phyloP scores from a whole-genome alignment of 176 grass and related monocot species.

The Echinochloa phyllopogon region DNA sequence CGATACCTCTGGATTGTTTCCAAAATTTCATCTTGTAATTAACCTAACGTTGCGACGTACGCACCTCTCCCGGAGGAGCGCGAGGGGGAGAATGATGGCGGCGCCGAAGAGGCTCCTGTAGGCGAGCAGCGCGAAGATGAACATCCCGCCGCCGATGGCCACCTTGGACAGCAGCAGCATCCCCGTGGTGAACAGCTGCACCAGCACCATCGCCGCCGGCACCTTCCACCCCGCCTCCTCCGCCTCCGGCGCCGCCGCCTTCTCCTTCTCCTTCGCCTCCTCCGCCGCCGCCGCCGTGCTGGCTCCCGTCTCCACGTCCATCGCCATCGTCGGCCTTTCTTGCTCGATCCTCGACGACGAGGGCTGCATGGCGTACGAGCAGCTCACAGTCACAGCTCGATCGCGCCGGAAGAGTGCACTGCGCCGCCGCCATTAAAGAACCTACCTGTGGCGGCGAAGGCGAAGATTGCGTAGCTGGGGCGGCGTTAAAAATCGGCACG shows the following conservation, averaged over 20 bases:
- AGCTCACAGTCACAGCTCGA: too few relatives aligned
- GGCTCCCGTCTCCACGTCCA: not conserved
- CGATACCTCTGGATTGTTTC: too few relatives aligned
- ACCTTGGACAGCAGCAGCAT: conserved; percentile 65
- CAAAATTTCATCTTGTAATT: too few relatives aligned
- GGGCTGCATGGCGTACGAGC: too few relatives aligned
- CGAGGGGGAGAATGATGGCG: conserved; percentile 40
- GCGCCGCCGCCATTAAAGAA: too few relatives aligned
- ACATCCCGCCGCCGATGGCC: conserved; percentile 46
- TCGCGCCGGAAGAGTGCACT: too few relatives aligned
- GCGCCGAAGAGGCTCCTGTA: conserved; percentile 58
- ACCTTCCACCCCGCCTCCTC: conserved; percentile 44
- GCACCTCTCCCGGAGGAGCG: conserved; percentile 46
- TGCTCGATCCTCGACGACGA: too few relatives aligned
- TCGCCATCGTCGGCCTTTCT: not conserved
- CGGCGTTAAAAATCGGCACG: too few relatives aligned
- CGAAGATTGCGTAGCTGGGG: too few relatives aligned
- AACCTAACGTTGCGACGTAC: too few relatives aligned
- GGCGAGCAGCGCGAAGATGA: conserved; percentile 51
- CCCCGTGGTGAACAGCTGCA: conserved; percentile 58
- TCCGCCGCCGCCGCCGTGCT: not conserved
- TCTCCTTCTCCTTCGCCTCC: too few relatives aligned
- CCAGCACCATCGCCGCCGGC: conserved; percentile 42
- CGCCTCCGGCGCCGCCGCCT: not conserved
- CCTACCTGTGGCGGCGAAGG: too few relatives aligned